Conservation (phyloP, 129 eudicot genomes). For the Centella asiatica region DNA sequence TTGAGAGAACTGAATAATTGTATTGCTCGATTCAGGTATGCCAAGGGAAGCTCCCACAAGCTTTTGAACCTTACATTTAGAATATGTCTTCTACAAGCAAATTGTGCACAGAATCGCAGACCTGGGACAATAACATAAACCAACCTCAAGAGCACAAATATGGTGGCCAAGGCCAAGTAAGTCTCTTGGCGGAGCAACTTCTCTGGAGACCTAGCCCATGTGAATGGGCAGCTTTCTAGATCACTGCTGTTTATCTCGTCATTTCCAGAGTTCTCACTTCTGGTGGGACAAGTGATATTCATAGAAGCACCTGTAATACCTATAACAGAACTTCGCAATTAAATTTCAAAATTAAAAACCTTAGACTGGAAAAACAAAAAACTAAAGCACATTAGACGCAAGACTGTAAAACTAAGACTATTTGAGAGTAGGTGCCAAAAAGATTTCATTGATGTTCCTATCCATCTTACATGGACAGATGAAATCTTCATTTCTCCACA, state of each 20-base stretch:
- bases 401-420: neutral
- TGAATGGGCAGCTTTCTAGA: slow-evolving; percentile 68
- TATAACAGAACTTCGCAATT: slow-evolving; percentile 13
- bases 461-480: too few species aligned
- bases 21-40: slow-evolving; percentile 49
- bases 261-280: slow-evolving; percentile 23
- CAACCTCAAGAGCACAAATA: slow-evolving; percentile 66
- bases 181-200: slow-evolving; percentile 74
- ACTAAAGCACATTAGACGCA: too few species aligned
- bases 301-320: slow-evolving; percentile 34
- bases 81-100: slow-evolving; percentile 51
- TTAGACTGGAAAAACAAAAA: neutral
- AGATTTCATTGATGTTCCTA: too few species aligned
- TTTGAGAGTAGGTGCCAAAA: neutral
- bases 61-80: slow-evolving; percentile 33
- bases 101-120: slow-evolving; percentile 27
- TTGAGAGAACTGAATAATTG: slow-evolving; percentile 40
- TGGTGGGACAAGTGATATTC: slow-evolving; percentile 28
- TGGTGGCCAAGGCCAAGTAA: slow-evolving; percentile 67
- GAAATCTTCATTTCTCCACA: too few species aligned
- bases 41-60: slow-evolving; percentile 61
- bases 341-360: neutral
- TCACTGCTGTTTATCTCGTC: slow-evolving; percentile 21
- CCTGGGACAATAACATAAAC: slow-evolving; percentile 40
- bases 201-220: slow-evolving; percentile 86